Conservation (phyloP, 2,329 filamentous ascomycete species). For the Incumbomyces delicatus region DNA sequence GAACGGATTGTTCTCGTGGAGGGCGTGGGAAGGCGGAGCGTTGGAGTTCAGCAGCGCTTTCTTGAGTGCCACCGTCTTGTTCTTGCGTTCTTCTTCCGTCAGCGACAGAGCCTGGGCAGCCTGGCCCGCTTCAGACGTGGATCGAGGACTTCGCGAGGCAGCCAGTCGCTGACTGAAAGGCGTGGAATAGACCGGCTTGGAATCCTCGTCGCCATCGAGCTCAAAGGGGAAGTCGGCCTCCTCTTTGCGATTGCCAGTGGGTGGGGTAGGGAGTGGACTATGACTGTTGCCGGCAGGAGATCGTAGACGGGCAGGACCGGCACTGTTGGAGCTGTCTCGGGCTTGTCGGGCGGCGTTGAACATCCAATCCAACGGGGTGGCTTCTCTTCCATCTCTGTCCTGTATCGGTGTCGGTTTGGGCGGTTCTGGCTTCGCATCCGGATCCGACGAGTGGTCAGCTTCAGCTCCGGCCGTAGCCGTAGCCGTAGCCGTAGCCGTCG, state of each 20-base stretch:
- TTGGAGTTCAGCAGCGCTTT: constrained; percentile 33
- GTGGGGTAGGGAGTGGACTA: constrained; percentile 30
- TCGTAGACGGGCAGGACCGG: constrained; percentile 36
- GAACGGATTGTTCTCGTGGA: constrained; percentile 26
- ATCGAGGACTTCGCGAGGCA: constrained; percentile 30
- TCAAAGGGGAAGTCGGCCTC: constrained; percentile 59
- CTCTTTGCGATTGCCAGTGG: constrained; percentile 38
- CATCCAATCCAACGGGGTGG: constrained; percentile 79
- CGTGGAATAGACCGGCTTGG: constrained; percentile 60
- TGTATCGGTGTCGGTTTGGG: constrained; percentile 11
- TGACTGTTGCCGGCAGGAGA: constrained; percentile 46
- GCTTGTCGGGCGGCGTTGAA: constrained; percentile 65
- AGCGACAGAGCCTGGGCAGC: too few species aligned
- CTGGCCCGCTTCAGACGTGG: constrained; percentile 23
- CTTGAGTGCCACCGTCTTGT: constrained; percentile 37
- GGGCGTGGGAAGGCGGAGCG: constrained; percentile 8
- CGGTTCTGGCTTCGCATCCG: too few species aligned
- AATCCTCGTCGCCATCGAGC: constrained; percentile 49
- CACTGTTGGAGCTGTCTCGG: constrained; percentile 45
- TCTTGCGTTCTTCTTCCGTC: constrained; percentile 31
- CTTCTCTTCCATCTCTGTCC: constrained; percentile 34
- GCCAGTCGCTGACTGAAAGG: constrained; percentile 39
- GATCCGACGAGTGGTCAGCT: constrained; percentile 11
- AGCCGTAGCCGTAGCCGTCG: constrained; percentile 31
- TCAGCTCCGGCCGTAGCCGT: constrained; percentile 23